Evolutionary conservation across 2,329 filamentous ascomycete genomes (phyloP).

Genomic region (Emericellopsis atlantica): DNA sequence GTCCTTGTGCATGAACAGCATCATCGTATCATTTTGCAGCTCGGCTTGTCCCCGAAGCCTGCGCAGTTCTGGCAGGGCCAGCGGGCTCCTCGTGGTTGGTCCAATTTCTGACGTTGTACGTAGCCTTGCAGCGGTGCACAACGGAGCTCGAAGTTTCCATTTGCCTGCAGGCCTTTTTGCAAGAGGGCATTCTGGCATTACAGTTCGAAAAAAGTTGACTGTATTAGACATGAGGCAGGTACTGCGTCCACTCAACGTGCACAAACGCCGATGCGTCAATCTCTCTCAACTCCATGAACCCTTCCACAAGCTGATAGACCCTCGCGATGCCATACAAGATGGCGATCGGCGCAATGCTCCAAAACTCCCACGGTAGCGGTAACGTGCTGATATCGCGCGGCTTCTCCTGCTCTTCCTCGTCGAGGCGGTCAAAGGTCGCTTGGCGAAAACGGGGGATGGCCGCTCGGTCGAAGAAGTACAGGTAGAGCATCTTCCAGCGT

Average conservation of each 20-base stretch:
- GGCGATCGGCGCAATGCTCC: constrained; percentile 13
- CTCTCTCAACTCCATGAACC: constrained; percentile 16
- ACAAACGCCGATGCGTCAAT: constrained; percentile 15
- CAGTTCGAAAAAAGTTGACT: too few relatives aligned
- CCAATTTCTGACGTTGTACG: too few relatives aligned
- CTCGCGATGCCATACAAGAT: constrained; percentile 11
- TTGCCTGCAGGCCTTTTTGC: too few relatives aligned
- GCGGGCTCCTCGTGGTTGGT: too few relatives aligned
- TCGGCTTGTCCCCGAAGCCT: too few relatives aligned
- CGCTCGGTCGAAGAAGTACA: constrained; percentile 7
- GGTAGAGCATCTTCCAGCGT: constrained; percentile 13
- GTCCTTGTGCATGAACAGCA: too few relatives aligned
- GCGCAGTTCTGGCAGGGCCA: too few relatives aligned
- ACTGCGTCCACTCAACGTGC: constrained; percentile 15
- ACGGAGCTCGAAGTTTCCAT: too few relatives aligned
- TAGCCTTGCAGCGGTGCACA: too few relatives aligned
- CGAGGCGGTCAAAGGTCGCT: constrained; percentile 1
- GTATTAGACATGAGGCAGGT: constrained; percentile 8
- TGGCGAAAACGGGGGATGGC: constrained; percentile 7
- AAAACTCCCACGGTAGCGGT: constrained; percentile 14
- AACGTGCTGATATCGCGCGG: constrained; percentile 7
- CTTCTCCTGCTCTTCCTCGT: background rate
- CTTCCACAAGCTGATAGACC: constrained; percentile 16
- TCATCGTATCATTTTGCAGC: too few relatives aligned
- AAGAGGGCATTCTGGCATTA: too few relatives aligned